Evolutionary conservation across 75 land plant genomes (phyloP), one percentile per base, ranked within the genome.

Genomic region (Adiantum capillusveneris): DNA sequence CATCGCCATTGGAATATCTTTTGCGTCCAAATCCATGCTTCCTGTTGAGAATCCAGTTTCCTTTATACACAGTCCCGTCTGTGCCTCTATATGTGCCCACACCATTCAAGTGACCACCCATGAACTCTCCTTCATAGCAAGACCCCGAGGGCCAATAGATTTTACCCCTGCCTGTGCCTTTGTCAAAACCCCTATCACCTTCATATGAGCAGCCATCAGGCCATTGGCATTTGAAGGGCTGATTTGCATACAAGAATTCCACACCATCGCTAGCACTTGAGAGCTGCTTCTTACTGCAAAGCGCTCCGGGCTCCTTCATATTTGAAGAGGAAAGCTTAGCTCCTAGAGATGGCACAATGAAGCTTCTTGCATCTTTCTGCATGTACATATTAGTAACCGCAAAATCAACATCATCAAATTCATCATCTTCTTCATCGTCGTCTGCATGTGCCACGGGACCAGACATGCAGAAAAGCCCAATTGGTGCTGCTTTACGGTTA

Each of bases 1-100:
- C 70, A 81, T 94, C 98, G 30, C 98, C 96, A 78, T 84, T 90
- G 37, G 87, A 73, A 67, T 75, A 94, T 19, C 49, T 50, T 60
- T 89, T 93, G 57, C 71, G 69, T 9, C 96, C 98, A 45, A 81
- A 69, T 6, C 98, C 98, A 74, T 94, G 96, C 63, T 94, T 94
- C 31, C 83, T 67, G 75, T 80, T 94, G 54, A 89, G 74, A 16
- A 67, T 67, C 96, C 95, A 94, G n/a, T 81, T 65, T 17, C 98
- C 98, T 28, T 84, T 89, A 56, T 86, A 94, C 11, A 74, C 71
- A 30, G 81, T 53, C 6, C 74, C 75, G 59, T 81, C 84, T 24
- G 82, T 37, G 0, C 78, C 79, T 19, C 67, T 75, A 44, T 74
- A 86, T 3, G 82, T 86, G 17, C 98, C 98, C 7, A 68, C 65